These are phyloP conservation scores for Scedosporium minutisporum DNA, from an alignment of 2,329 filamentous ascomycete genomes.

Conservation along the genomic window DNA sequence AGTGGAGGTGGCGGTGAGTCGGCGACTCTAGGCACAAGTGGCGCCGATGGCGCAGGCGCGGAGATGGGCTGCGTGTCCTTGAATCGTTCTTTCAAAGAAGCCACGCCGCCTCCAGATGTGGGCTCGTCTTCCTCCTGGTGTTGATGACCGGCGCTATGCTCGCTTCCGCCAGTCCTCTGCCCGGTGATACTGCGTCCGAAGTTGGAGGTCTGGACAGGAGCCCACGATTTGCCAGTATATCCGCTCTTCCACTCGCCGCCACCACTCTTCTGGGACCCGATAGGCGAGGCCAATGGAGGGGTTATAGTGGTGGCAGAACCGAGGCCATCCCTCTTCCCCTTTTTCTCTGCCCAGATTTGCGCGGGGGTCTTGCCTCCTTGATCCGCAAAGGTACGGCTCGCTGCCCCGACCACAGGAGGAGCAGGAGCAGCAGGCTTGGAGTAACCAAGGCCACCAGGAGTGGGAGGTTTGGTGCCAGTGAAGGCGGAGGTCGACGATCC, in stretches of 20 bases:
- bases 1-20: conserved; percentile 32
- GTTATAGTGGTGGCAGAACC: conserved; percentile 28
- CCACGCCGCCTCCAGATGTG: conserved; percentile 47
- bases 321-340: conserved; percentile 63
- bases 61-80: conserved; percentile 62
- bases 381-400: conserved; percentile 89
- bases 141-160: conserved; percentile 11
- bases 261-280: conserved; percentile 63
- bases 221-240: conserved; percentile 86
- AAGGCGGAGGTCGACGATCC: conserved; percentile 57
- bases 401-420: conserved; percentile 57
- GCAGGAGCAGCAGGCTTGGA: conserved; percentile 48
- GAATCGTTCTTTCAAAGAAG: conserved; percentile 73
- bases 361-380: conserved; percentile 92
- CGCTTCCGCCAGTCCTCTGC: conserved; percentile 52
- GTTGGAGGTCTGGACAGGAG: conserved; percentile 61
- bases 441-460: conserved; percentile 59
- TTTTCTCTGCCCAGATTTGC: conserved; percentile 96
- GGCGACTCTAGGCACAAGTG: conserved; percentile 16
- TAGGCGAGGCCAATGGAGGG: conserved; percentile 37
- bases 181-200: conserved; percentile 55
- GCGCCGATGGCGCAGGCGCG: conserved; percentile 35
- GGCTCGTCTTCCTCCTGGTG: conserved; percentile 36
- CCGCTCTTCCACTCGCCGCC: conserved; percentile 76
- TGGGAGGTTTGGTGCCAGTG: conserved; percentile 79